A percentile compares a stretch with the other conserved stretches of the same genome.
phyloP scores from a whole-genome alignment of 257 asterid species.

The Pogostemon cablin region DNA sequence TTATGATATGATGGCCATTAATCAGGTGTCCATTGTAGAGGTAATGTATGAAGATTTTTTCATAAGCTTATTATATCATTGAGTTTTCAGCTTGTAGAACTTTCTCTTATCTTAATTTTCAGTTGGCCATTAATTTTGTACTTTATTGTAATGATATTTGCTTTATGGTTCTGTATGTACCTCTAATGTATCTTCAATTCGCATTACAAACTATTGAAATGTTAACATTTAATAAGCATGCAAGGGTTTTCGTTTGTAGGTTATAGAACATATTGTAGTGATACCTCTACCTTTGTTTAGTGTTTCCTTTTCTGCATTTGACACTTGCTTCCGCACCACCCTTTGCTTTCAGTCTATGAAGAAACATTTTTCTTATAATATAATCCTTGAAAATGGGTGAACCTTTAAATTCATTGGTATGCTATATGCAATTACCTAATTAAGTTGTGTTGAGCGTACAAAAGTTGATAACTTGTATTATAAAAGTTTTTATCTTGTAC shows the following conservation, averaged over 20 bases:
- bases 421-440: background rate
- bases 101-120: background rate
- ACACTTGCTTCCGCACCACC: background rate
- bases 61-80: slow-evolving; percentile 13
- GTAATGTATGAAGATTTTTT: slow-evolving; percentile 42
- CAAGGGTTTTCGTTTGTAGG: background rate
- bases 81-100: slow-evolving; percentile 1
- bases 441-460: background rate
- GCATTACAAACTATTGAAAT: background rate
- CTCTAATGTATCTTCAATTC: background rate
- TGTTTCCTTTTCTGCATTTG: background rate
- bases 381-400: background rate
- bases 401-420: background rate
- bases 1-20: slow-evolving; percentile 95
- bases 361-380: background rate
- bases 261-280: background rate
- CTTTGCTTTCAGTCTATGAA: background rate
- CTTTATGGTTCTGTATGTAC: background rate
- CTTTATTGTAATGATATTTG: no score
- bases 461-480: background rate
- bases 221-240: background rate
- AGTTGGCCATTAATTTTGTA: no score
- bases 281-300: background rate
- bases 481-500: background rate
- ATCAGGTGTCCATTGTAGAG: slow-evolving; percentile 78